Evolutionary conservation across 768 basidiomycete species (phyloP).

Genomic region (Jaapia argillacea): DNA sequence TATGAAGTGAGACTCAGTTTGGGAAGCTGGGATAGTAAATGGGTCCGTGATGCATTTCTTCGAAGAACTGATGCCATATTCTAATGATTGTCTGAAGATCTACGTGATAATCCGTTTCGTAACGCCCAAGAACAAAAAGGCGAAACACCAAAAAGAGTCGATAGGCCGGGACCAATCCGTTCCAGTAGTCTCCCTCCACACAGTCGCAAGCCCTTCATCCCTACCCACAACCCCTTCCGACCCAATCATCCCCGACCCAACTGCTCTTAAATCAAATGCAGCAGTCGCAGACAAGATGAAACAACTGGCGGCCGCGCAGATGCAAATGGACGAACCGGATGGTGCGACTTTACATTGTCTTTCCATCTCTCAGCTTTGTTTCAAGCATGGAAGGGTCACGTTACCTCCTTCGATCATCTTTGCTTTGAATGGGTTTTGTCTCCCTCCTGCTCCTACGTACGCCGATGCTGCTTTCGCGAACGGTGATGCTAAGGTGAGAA

Average conservation of each 20-base stretch:
- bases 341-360: conserved; percentile 54
- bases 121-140: conserved; percentile 34
- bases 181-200: background rate
- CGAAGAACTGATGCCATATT: background rate
- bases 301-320: conserved; percentile 3
- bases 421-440: conserved; percentile 46
- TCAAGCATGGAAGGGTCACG: conserved; percentile 64
- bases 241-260: background rate
- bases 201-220: background rate
- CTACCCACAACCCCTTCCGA: background rate
- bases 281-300: background rate
- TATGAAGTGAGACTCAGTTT: conserved; percentile 55
- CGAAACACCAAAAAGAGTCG: conserved; percentile 11
- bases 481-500: conserved; percentile 7
- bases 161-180: conserved; percentile 3
- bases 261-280: background rate
- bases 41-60: conserved; percentile 35
- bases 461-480: conserved; percentile 18
- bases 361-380: conserved; percentile 52
- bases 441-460: conserved; percentile 12
- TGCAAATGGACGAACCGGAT: conserved; percentile 32
- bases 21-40: conserved; percentile 69
- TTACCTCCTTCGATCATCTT: conserved; percentile 58
- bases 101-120: conserved; percentile 58
- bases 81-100: conserved; percentile 30